Base-by-base conservation (phyloP, 169 alveolate species). In the Plasmodium cynomolgi region DNA sequence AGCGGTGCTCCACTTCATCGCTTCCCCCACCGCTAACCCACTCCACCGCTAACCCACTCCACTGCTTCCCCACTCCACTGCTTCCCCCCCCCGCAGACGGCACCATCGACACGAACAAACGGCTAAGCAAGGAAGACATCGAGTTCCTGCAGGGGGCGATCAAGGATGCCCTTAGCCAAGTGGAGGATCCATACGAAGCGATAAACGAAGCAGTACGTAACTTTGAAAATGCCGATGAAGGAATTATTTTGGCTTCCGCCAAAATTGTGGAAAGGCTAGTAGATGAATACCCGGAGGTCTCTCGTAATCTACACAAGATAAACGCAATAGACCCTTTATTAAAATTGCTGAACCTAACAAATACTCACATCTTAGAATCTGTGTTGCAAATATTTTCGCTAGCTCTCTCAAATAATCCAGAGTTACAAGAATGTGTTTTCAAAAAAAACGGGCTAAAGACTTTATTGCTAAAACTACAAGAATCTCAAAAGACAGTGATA, bases 111-210 rank as follows among this genome's bases (percentile, higher is more conserved):
- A 90, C 94, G 74, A 90, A 81, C 62, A 90, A 90, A 39, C 83
- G 94, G 75, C 54, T 90, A 33, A 90, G 91, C 56, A 58, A 79
- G 77, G 94, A 90, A 23, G 94, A 90, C 74, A 90, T 90, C 15
- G 94, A 90, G 54, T 90, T 90, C 74, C 83, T 90, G n/a, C 94
- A 90, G 74, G 94, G 94, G 20, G 94, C 94, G 50, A 90, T 90
- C 81, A 90, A 90, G 73, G 94, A 90, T 1, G 88, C 91, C 9
- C 83, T 90, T 47, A 90, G 94, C 37, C 88, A 90, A 90, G 84
- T 90, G 73, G 94, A 90, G 82, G 94, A 90, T 41, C 94, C 94
- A 15, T 90, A 90, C 74, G 94, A 90, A 90, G 94, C 94, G 26
- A 90, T 90, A 81, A 72, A 81, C 73, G 94, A 90, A 56, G 94